phyloP scores from a whole-genome alignment of 768 basidiomycete genomes.

The Lactifluus subvellereus region DNA sequence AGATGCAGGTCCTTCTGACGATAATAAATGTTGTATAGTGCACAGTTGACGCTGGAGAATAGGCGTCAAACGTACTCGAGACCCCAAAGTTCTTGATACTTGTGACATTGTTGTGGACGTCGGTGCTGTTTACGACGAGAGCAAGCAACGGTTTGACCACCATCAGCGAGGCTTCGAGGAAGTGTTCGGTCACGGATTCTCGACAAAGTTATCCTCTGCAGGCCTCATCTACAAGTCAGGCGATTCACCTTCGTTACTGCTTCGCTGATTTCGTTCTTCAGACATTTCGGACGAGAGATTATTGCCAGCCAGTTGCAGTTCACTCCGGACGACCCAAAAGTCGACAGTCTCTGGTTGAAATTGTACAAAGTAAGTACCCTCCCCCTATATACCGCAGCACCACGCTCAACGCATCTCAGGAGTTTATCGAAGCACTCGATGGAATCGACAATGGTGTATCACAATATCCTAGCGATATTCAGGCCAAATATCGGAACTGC shows the following conservation, averaged over 20 bases:
- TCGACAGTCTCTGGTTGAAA: constrained; percentile 78
- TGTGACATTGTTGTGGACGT: constrained; percentile 98
- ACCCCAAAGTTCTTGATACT: constrained; percentile 60
- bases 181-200: constrained; percentile 82
- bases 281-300: constrained; percentile 87
- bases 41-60: not conserved
- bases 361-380: constrained; percentile 62
- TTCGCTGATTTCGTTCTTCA: constrained; percentile 29
- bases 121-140: constrained; percentile 84
- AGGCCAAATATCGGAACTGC: constrained; percentile 64
- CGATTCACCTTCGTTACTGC: not conserved
- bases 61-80: constrained; percentile 64
- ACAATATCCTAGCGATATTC: constrained; percentile 63
- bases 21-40: not conserved
- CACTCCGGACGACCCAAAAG: constrained; percentile 50
- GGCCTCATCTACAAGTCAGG: constrained; percentile 92
- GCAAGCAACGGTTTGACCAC: constrained; percentile 81
- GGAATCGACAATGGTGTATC: constrained; percentile 93
- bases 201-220: constrained; percentile 87
- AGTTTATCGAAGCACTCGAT: constrained; percentile 93
- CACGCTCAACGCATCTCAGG: constrained; percentile 38
- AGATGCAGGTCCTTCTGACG: constrained; percentile 50
- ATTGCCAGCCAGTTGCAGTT: constrained; percentile 57
- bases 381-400: not conserved
- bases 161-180: constrained; percentile 92